Evolutionary conservation across 495 filamentous ascomycete genomes (phyloP).

Genomic region (Penicillium subrubescens): DNA sequence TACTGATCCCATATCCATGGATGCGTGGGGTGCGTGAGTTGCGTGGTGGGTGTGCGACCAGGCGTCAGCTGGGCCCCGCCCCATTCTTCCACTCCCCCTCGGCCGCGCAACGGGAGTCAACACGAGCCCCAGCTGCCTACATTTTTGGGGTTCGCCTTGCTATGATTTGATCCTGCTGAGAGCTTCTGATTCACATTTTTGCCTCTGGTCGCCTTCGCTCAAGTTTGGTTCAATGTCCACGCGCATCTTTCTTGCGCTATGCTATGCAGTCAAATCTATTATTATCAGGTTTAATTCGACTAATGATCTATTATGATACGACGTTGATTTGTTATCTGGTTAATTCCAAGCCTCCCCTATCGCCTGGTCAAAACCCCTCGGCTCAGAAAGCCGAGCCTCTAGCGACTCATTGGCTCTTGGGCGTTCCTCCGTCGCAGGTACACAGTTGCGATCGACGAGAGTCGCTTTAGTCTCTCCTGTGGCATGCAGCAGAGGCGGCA

Average conservation of each 20-base stretch:
- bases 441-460: slow-evolving; percentile 12
- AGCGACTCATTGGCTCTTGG: slow-evolving; percentile 1
- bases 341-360: neutral
- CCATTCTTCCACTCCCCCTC: neutral
- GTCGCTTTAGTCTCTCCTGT: slow-evolving; percentile 13
- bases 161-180: neutral
- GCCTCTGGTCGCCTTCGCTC: neutral
- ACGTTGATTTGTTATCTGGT: slow-evolving; percentile 1
- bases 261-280: neutral
- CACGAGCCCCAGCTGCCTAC: neutral
- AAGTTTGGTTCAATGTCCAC: neutral
- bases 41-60: neutral
- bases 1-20: slow-evolving; percentile 5
- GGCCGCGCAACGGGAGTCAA: neutral
- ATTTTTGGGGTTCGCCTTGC: neutral
- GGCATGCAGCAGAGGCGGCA: slow-evolving; percentile 16
- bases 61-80: slow-evolving; percentile 9
- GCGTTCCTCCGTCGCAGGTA: slow-evolving; percentile 16
- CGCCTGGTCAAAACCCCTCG: neutral
- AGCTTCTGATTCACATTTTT: neutral
- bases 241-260: neutral
- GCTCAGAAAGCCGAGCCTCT: neutral
- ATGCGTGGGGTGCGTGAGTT: slow-evolving; percentile 8
- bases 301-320: neutral
- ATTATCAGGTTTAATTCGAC: neutral